These are phyloP conservation scores for Dendrobium officinale DNA, from an alignment of 106 monocot genomes.

Conservation along the genomic window DNA sequence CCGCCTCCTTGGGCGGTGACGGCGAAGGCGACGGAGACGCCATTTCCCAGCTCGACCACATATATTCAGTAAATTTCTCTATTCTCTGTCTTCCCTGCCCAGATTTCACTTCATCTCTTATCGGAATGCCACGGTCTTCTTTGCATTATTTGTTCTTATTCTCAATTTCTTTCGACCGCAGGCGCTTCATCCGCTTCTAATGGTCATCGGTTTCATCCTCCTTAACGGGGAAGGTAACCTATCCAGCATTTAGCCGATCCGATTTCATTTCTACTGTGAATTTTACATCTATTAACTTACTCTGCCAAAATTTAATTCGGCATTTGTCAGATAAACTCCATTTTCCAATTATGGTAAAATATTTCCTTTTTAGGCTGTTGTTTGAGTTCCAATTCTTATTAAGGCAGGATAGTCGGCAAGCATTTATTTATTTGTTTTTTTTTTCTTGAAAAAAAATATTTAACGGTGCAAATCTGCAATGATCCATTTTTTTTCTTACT, in stretches of 20 bases:
- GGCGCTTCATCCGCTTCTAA: constrained; percentile 65
- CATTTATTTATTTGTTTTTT: too few species aligned
- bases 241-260: not conserved
- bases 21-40: not conserved
- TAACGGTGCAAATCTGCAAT: too few species aligned
- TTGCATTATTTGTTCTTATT: not conserved
- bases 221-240: constrained; percentile 69
- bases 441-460: too few species aligned
- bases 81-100: not conserved
- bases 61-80: constrained; percentile 42
- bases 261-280: not conserved
- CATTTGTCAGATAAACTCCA: not conserved
- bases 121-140: not conserved
- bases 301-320: not conserved
- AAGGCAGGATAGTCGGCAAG: too few species aligned
- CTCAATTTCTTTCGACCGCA: constrained; percentile 6
- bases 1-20: constrained; percentile 7
- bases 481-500: too few species aligned
- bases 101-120: not conserved
- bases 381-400: not conserved
- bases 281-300: not conserved
- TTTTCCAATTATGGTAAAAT: not conserved
- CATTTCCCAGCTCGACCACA: constrained; percentile 36
- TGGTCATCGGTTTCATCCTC: constrained; percentile 84
- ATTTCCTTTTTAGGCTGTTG: not conserved